phyloP scores from a whole-genome alignment of 2,329 filamentous ascomycete genomes.

The Claviceps quebecensis region DNA sequence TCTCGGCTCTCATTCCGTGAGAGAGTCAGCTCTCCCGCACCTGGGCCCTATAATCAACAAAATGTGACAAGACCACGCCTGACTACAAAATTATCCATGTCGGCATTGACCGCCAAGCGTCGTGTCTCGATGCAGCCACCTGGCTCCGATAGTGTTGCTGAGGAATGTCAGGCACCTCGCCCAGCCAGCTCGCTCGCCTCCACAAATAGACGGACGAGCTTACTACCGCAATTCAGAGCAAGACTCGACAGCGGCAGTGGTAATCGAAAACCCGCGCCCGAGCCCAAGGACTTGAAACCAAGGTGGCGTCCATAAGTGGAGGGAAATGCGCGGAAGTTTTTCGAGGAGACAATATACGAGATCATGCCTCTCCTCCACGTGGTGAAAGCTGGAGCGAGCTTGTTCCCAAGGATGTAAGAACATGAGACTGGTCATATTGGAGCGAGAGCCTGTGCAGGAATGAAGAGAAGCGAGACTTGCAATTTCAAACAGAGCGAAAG shows the following conservation, averaged over 20 bases:
- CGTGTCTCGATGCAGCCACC: constrained; percentile 40
- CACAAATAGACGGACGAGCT: constrained; percentile 33
- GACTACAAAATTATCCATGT: constrained; percentile 28
- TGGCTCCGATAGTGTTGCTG: constrained; percentile 17
- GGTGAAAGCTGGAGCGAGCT: too few relatives aligned
- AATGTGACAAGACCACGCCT: constrained; percentile 30
- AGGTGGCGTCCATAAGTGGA: constrained; percentile 29
- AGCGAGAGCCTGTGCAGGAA: background rate
- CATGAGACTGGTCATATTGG: too few relatives aligned
- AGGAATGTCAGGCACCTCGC: constrained; percentile 23
- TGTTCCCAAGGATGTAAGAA: too few relatives aligned
- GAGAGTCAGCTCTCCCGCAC: constrained; percentile 33
- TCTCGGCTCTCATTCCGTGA: constrained; percentile 41
- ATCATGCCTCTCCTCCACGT: too few relatives aligned
- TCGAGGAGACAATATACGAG: background rate
- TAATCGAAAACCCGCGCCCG: constrained; percentile 25
- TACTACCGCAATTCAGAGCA: constrained; percentile 35
- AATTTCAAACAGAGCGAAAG: background rate
- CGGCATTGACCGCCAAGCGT: constrained; percentile 27
- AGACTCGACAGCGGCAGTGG: constrained; percentile 23
- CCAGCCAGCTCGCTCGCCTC: constrained; percentile 43
- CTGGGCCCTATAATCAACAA: constrained; percentile 34
- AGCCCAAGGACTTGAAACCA: constrained; percentile 30
- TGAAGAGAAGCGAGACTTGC: background rate
- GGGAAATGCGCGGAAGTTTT: background rate